Evolutionary conservation across 371 early-diverging fungal species (phyloP), one percentile per base, ranked within the genome.

Genomic region (Mortierella sp.): DNA sequence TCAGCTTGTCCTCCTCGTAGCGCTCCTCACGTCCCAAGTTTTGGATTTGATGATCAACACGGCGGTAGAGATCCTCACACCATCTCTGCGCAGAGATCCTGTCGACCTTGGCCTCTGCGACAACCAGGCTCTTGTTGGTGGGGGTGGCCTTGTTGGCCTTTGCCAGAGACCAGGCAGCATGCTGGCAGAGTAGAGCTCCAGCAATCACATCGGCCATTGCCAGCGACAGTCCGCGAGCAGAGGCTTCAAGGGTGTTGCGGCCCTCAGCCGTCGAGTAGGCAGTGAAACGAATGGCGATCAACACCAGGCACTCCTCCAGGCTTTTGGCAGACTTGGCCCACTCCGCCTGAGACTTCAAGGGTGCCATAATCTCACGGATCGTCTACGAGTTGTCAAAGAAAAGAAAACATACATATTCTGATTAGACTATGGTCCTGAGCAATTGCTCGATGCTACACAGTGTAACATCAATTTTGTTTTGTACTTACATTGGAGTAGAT

Each of bases 201-300:
- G 89, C 88, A 39, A 89, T 66, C 9, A 86, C 77, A 68, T 86
- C 88, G 2, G 88, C 91, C 64, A 91, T 79, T 9, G 89, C 85
- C 64, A 91, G 85, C 1, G 89, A 86, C 47, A 91, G 77, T 6
- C 89, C 86, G 29, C 91, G 88, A 11, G 88, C 88, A 43, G 87
- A 85, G 1, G 88, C 85, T 44, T 90, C 90, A 14, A 87, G 48
- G 14, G 71, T 65, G 26, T 86, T 80, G 22, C 74, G 72, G 4
- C 76, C 69, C 7, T 74, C 76, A 9, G 64, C 22, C 4, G 76
- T 79, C 1, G 81, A 55, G 44, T 77, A 79, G 9, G 81, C 74
- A 13, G 85, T 77, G 70, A 80, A 78, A 29, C 75, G 85, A 55
- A 77, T 78, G 0, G 74, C 77, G 14, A 86, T 80, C 70, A 86